These are phyloP conservation scores for Solanum pimpinellifolium DNA, from an alignment of 257 asterid species.

Conservation along the genomic window DNA sequence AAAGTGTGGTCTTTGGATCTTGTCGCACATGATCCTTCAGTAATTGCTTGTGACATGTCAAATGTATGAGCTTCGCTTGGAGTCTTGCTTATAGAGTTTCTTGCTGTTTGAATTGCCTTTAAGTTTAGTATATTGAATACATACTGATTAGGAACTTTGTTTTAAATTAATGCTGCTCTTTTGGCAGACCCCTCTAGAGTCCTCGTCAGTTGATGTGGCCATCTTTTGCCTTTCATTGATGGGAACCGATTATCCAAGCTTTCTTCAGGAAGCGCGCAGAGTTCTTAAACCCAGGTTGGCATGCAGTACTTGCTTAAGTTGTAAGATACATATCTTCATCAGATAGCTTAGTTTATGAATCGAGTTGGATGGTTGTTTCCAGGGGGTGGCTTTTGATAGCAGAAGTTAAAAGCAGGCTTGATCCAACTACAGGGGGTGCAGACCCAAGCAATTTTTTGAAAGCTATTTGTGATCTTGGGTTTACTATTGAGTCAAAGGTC, in stretches of 20 bases:
- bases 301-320: background rate
- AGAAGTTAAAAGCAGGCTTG: slow-evolving; percentile 92
- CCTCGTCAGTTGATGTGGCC: slow-evolving; percentile 72
- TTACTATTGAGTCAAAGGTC: slow-evolving; percentile 56
- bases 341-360: background rate
- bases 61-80: slow-evolving; percentile 28
- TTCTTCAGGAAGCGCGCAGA: slow-evolving; percentile 67
- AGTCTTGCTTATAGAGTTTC: background rate
- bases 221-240: slow-evolving; percentile 91
- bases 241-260: slow-evolving; percentile 86
- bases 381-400: slow-evolving; percentile 99
- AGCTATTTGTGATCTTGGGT: slow-evolving; percentile 76
- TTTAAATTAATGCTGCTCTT: background rate
- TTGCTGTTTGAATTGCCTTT: background rate
- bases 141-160: background rate
- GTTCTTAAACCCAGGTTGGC: slow-evolving; percentile 61
- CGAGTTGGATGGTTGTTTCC: slow-evolving; percentile 3
- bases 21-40: slow-evolving; percentile 69
- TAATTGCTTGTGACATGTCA: slow-evolving; percentile 93
- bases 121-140: background rate
- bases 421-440: slow-evolving; percentile 83
- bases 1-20: slow-evolving; percentile 86
- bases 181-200: slow-evolving; percentile 70
- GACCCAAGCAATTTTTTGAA: slow-evolving; percentile 51
- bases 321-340: background rate